Evolutionary conservation across 2,329 filamentous ascomycete species (phyloP), one percentile per base, ranked within the genome.

Genomic region (Fusarium oligoseptatum): DNA sequence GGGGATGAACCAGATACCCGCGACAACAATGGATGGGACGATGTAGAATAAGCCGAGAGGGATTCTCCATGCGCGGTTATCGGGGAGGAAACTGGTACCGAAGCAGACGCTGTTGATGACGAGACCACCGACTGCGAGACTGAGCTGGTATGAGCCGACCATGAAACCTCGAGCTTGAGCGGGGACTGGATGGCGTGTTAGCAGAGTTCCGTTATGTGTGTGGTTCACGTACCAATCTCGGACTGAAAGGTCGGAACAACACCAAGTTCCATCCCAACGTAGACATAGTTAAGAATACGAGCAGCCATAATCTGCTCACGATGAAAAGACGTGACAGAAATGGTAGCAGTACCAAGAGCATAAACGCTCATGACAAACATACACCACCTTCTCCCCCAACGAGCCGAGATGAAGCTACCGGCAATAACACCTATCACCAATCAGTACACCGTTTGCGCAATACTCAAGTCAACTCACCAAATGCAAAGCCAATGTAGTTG

Each of bases 311-410:
- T 77, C 43, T 78, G 77, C 3, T 77, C 67, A 0, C 60, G 64
- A 1, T 62, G 62, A 3, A 60, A 56, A 0, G 75, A 77, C 0
- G 75, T 78, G 4, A 78, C 75, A 1, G 66, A 57, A 0, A 77
- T 70, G 6, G 74, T 77, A 0, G 76, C 77, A 1, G 76, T 74
- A 0, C 66, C 48, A 3, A 82, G 74, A 1, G 83, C 80, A 11
- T 80, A 85, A 12, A 78, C 57, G 48, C 81, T 82, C 83, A 85
- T 84, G 29, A 17, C 22, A 50, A 83, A 84, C 73, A 80, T 80
- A 17, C 76, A 80, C 79, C 74, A 78, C 15, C 78, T 22, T 3
- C 79, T 61, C 2, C 78, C 79, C 67, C 70, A 80, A 11, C 75
- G 73, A 2, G 76, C 68, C 10, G 76, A 77, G 2, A 80, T 67